Conservation (phyloP, 208 protist species). For the Acanthamoeba royreba region DNA sequence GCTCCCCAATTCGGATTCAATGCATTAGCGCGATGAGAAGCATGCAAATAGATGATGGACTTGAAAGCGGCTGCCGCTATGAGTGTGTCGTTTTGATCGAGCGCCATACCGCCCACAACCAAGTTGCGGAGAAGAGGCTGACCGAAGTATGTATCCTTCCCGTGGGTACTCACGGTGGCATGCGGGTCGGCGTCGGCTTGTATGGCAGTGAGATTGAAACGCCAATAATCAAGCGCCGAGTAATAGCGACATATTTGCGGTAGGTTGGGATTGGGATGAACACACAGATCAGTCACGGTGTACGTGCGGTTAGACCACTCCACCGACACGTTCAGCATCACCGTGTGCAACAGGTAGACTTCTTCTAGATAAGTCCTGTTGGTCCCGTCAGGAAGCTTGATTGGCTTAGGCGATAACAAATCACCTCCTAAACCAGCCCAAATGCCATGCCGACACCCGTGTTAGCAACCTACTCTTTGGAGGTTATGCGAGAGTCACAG, state of each 20-base stretch:
- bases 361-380: not conserved
- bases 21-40: not conserved
- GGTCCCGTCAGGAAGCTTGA: not conserved
- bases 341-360: not conserved
- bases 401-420: not conserved
- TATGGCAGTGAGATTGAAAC: not conserved
- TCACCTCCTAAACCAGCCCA: not conserved
- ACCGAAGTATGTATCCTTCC: not conserved
- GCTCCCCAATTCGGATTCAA: not conserved
- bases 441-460: too few relatives aligned
- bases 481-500: too few relatives aligned
- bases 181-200: not conserved
- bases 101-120: not conserved
- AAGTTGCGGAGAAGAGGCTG: not conserved
- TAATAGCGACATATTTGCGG: not conserved
- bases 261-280: not conserved
- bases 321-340: not conserved
- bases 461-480: too few relatives aligned
- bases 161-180: not conserved
- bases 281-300: not conserved
- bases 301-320: not conserved
- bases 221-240: conserved; percentile 11
- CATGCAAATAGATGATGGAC: not conserved
- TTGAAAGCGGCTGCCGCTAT: not conserved
- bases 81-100: not conserved